phyloP scores from a whole-genome alignment of 2,329 filamentous ascomycete genomes.

The Colletotrichum sp. region DNA sequence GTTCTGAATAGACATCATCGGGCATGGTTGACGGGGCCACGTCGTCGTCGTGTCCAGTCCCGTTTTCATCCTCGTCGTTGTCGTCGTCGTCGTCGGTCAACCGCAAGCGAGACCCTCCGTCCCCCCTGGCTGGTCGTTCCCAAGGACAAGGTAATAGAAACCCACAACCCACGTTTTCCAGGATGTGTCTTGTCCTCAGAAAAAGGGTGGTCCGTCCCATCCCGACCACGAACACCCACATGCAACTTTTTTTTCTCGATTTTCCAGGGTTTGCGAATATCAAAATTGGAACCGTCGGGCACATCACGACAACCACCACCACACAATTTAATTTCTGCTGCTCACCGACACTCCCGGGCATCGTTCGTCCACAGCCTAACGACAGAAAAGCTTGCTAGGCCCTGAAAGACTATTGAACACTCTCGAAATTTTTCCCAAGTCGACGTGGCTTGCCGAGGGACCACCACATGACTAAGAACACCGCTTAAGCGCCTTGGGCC shows the following conservation, averaged over 20 bases:
- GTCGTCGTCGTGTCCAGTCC: background rate
- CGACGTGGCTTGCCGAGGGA: background rate
- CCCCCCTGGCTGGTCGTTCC: background rate
- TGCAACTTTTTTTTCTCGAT: background rate
- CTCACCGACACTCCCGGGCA: background rate
- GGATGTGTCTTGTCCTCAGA: background rate
- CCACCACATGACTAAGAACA: background rate
- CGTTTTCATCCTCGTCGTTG: background rate
- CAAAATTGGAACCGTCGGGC: background rate
- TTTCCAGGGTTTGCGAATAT: background rate
- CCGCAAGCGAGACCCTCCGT: background rate
- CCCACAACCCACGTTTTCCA: conserved; percentile 16
- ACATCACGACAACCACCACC: background rate
- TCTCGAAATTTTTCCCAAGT: background rate
- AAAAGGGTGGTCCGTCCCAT: background rate
- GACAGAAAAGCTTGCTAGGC: background rate
- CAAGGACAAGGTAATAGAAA: conserved; percentile 11
- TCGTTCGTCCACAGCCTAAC: background rate
- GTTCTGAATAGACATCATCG: background rate
- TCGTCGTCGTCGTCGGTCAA: background rate
- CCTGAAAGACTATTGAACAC: background rate
- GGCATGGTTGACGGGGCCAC: background rate
- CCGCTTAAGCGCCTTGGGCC: background rate
- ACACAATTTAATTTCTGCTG: background rate
- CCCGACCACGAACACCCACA: background rate